Percentiles rank a stretch among this genome's conserved stretches.
phyloP scores from a whole-genome alignment of 805 yeast species.

The Hanseniaspora taiwanica region DNA sequence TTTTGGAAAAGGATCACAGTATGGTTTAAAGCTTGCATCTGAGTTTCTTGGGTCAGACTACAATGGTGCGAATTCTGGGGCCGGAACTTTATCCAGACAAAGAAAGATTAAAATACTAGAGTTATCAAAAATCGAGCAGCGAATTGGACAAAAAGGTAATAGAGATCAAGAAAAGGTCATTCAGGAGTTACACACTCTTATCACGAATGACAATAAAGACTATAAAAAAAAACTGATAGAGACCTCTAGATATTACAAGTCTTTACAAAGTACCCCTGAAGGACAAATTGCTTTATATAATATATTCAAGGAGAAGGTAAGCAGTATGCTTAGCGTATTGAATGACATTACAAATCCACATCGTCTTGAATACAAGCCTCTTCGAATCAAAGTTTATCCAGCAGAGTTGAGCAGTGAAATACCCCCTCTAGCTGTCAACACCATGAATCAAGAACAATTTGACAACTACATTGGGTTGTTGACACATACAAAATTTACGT shows the following conservation, averaged over 20 bases:
- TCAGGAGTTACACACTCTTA: not conserved
- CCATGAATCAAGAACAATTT: constrained; percentile 14
- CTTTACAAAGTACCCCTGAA: constrained; percentile 5
- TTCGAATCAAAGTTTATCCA: constrained; percentile 5
- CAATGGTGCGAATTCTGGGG: not conserved
- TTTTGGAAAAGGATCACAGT: not conserved
- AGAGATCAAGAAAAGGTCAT: not conserved
- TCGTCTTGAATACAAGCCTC: not conserved
- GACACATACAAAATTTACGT: constrained; percentile 26
- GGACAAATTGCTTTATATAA: constrained; percentile 7
- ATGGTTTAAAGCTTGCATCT: not conserved
- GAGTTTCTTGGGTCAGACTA: not conserved
- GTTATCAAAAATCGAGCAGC: not conserved
- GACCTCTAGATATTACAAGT: constrained; percentile 2
- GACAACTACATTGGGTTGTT: constrained; percentile 24
- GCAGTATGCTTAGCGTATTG: constrained; percentile 9
- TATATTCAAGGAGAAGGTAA: constrained; percentile 10
- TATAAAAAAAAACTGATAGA: constrained; percentile 7
- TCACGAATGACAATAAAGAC: constrained; percentile 3
- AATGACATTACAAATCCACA: not conserved
- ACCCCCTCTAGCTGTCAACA: constrained; percentile 25
- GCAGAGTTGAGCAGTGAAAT: constrained; percentile 20
- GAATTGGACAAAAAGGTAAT: not conserved
- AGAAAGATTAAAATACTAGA: not conserved
- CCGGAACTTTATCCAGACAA: not conserved